Conservation (phyloP, 176 grass and related monocot genomes). For the Avena sativa region DNA sequence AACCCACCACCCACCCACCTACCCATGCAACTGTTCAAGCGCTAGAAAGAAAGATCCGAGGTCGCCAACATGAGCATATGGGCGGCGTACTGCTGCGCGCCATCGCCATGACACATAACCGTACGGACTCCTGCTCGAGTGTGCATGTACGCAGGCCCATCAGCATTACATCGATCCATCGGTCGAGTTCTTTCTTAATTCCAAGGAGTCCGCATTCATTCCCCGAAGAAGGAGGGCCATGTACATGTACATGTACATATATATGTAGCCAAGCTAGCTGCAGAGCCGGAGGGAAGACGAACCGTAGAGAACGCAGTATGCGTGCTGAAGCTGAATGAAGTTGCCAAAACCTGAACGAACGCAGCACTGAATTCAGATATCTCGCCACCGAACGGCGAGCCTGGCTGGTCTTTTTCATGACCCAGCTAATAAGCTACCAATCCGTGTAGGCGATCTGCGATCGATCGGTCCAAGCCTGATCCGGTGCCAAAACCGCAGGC, state of each 20-base stretch:
- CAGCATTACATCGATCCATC: background rate
- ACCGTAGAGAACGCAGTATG: too few species aligned
- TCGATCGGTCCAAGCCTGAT: background rate
- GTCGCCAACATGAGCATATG: slow-evolving; percentile 9
- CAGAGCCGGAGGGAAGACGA: too few species aligned
- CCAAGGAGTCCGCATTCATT: background rate
- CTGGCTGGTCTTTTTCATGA: background rate
- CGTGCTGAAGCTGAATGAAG: too few species aligned
- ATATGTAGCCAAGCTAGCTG: too few species aligned
- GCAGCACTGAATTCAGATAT: too few species aligned
- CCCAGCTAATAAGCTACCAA: background rate
- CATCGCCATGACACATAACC: background rate
- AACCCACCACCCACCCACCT: background rate
- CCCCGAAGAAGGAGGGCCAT: background rate
- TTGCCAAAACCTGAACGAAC: too few species aligned
- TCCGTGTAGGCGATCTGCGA: background rate
- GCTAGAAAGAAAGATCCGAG: too few species aligned
- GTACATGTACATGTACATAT: too few species aligned
- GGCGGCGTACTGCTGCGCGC: slow-evolving; percentile 11
- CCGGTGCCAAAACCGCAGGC: too few species aligned
- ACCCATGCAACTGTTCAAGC: background rate
- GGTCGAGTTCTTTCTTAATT: too few species aligned
- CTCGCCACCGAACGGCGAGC: background rate
- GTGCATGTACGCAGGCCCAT: background rate
- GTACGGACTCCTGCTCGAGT: background rate